These are phyloP conservation scores for Diatrype stigma DNA, from an alignment of 2,329 filamentous ascomycete genomes.

Conservation along the genomic window DNA sequence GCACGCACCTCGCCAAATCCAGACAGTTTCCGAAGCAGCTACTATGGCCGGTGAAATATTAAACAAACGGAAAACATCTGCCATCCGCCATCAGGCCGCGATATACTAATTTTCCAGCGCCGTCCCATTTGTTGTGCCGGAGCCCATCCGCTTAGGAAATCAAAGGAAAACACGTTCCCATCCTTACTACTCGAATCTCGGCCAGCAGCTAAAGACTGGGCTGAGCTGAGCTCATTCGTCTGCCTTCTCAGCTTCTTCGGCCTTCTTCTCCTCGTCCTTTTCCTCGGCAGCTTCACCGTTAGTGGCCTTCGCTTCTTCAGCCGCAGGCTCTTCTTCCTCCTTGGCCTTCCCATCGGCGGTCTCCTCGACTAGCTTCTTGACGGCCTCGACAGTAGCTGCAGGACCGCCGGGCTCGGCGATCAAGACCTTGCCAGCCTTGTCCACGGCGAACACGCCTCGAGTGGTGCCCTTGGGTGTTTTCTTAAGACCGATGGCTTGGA, in stretches of 20 bases:
- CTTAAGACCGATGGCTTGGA: conserved; percentile 83
- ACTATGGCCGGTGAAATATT: too few relatives aligned
- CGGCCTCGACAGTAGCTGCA: conserved; percentile 70
- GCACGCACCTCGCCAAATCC: too few relatives aligned
- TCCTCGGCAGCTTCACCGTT: conserved; percentile 30
- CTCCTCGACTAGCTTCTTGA: conserved; percentile 64
- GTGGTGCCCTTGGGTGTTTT: conserved; percentile 76
- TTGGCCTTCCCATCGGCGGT: conserved; percentile 22
- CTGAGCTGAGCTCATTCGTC: not conserved
- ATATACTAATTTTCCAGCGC: too few relatives aligned
- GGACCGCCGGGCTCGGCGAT: conserved; percentile 72
- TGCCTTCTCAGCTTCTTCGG: conserved; percentile 4
- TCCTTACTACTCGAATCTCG: not conserved
- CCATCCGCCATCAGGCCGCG: too few relatives aligned
- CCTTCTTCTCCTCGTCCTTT: conserved; percentile 39
- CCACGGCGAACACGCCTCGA: conserved; percentile 82
- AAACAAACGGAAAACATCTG: too few relatives aligned
- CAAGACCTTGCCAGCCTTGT: conserved; percentile 77
- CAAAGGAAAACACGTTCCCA: not conserved
- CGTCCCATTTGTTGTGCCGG: too few relatives aligned
- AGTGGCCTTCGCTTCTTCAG: conserved; percentile 16
- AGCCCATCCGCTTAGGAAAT: too few relatives aligned
- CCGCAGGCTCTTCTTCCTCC: conserved; percentile 18
- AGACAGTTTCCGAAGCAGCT: too few relatives aligned
- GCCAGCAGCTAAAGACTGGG: too few relatives aligned